These are phyloP conservation scores for Geotrichum siamense DNA, from an alignment of 1,139 yeast species.

Conservation along the genomic window DNA sequence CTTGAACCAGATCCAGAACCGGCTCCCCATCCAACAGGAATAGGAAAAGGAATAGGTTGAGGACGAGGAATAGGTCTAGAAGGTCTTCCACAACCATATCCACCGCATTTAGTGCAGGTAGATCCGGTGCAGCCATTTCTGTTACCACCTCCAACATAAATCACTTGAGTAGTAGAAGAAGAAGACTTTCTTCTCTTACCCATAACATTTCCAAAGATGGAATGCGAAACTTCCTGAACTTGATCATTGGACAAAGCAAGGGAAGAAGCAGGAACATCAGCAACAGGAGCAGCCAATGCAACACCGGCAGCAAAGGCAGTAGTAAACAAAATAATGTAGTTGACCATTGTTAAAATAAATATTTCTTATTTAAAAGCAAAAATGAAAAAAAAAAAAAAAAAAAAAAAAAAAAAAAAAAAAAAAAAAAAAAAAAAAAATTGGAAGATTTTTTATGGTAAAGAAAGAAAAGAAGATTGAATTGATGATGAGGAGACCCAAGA, in stretches of 20 bases:
- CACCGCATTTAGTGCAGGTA: not conserved
- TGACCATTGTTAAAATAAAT: not conserved
- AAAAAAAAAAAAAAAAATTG: not conserved
- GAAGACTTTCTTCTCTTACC: not conserved
- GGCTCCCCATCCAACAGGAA: constrained; percentile 12
- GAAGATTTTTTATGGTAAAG: not conserved
- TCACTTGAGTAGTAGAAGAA: not conserved
- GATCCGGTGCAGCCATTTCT: not conserved
- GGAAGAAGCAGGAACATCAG: not conserved
- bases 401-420: not conserved
- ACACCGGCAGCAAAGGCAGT: constrained; percentile 2
- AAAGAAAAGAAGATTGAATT: not conserved
- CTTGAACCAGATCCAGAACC: constrained; percentile 16
- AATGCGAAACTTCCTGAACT: not conserved
- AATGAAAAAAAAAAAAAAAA: not conserved
- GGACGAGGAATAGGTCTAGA: not conserved
- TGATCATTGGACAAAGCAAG: not conserved
- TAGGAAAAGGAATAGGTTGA: not conserved
- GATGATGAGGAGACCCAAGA: too few relatives aligned
- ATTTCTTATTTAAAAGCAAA: not conserved
- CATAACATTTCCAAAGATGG: not conserved
- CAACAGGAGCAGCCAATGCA: constrained; percentile 1
- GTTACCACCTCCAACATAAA: not conserved
- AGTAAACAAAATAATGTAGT: not conserved
- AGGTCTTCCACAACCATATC: not conserved